Conservation (phyloP, 768 basidiomycete species). For the Lentinula raphanica region DNA sequence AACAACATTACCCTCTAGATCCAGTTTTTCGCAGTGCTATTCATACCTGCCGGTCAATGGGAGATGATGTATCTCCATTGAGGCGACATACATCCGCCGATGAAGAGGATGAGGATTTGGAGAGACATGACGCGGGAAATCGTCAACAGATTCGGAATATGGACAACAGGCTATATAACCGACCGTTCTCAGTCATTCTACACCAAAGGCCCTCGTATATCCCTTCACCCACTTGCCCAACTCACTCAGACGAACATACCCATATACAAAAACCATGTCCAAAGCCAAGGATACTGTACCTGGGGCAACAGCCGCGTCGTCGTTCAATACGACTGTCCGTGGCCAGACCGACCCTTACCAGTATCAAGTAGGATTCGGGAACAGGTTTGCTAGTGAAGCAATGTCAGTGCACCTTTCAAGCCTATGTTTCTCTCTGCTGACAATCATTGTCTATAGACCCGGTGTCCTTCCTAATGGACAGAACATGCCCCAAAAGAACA, state of each 20-base stretch:
- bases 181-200: neutral
- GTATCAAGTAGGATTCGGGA: slow-evolving; percentile 58
- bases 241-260: neutral
- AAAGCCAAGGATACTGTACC: slow-evolving; percentile 7
- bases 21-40: neutral
- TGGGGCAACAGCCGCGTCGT: slow-evolving; percentile 31
- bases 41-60: neutral
- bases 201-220: too few species aligned
- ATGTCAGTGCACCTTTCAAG: slow-evolving; percentile 30
- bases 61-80: neutral
- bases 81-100: neutral
- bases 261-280: neutral
- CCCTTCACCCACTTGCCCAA: neutral
- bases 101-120: neutral
- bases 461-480: slow-evolving; percentile 53
- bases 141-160: neutral
- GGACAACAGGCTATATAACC: neutral
- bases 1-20: neutral
- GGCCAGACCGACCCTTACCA: slow-evolving; percentile 44
- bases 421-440: too few species aligned
- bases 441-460: slow-evolving; percentile 30
- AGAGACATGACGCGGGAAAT: neutral
- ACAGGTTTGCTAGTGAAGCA: slow-evolving; percentile 50
- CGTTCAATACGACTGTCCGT: slow-evolving; percentile 31
- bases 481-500: slow-evolving; percentile 58